Evolutionary conservation across 2,329 filamentous ascomycete species (phyloP), one percentile per base, ranked within the genome.

Genomic region (Aspergillus caelatus): DNA sequence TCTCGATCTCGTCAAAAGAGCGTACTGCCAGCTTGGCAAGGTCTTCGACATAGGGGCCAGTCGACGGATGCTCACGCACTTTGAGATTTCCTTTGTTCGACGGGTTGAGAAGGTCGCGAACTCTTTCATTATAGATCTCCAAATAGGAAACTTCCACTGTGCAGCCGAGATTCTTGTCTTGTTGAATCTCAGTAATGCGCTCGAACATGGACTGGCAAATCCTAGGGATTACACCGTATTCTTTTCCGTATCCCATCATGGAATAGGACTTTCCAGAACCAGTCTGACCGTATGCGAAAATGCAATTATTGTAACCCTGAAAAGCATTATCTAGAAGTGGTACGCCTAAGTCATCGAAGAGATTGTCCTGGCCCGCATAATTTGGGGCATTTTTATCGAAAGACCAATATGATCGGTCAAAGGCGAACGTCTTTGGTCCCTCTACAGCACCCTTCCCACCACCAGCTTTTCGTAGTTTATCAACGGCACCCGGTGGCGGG

Each of bases 231-330:
- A 99, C 95, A 78, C 95, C 95, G 62, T 93, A 87, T 75, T 99
- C 94, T 73, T 94, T 91, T 60, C 95, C 95, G 80, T 98, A 99
- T 56, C 95, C 95, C 95, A 99, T 99, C 94, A 99, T 99, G 36
- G 94, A 97, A 79, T 99, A 99, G 19, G 93, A 97, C 82, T 99
- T 99, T 80, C 95, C 95, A 1, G 95, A 98, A 70, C 95, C 95
- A 2, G 95, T 99, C 82, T 99, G 95, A 21, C 95, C 95, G 76
- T 99, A 99, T 16, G 95, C 95, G 77, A 99, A 99, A 75, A 99
- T 99, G 84, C 95, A 99, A 79, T 98, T 99, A 84, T 99, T 98
- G 83, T 98, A 99, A 52, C 95, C 95, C 74, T 94, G 89, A 76
- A 99, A 99, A 21, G 95, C 95, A 86, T 99, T 99, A 82, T 99